Conservation (phyloP, 345 rosid species). For the Rhodomyrtus tomentosa region DNA sequence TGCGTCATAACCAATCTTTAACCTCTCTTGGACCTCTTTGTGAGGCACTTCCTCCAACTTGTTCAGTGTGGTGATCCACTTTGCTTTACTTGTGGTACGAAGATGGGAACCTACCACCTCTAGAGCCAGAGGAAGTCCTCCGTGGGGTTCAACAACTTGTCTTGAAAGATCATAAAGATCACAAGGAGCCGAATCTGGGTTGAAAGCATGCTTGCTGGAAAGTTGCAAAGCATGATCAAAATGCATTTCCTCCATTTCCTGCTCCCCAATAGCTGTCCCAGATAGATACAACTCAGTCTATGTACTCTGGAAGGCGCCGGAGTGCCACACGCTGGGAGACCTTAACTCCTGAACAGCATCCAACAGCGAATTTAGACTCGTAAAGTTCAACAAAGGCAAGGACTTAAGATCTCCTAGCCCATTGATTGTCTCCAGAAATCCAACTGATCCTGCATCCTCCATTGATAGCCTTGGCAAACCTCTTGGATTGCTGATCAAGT, state of each 20-base stretch:
- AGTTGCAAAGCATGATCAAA: neutral
- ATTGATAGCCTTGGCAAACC: too few relatives aligned
- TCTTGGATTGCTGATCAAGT: too few relatives aligned
- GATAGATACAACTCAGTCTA: too few relatives aligned
- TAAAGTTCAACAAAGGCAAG: too few relatives aligned
- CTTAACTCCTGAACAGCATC: too few relatives aligned
- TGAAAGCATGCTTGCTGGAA: neutral
- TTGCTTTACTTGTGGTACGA: neutral
- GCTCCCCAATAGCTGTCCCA: too few relatives aligned
- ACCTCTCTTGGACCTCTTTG: neutral
- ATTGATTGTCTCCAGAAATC: too few relatives aligned
- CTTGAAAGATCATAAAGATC: neutral
- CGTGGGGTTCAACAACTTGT: neutral
- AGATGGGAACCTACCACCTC: neutral
- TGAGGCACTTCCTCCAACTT: neutral
- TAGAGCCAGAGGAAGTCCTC: neutral
- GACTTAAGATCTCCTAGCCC: too few relatives aligned
- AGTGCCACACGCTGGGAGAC: too few relatives aligned
- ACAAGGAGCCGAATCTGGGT: rapidly evolving
- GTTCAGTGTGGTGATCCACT: neutral
- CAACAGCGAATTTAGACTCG: rapidly evolving
- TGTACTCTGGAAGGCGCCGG: too few relatives aligned
- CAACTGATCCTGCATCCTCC: too few relatives aligned
- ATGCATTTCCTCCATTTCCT: neutral
- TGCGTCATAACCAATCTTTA: neutral